Percentiles rank a stretch among this genome's conserved stretches.
These are phyloP conservation scores for Calonectria naviculata DNA, from an alignment of 2,329 filamentous ascomycete genomes.

Conservation along the genomic window DNA sequence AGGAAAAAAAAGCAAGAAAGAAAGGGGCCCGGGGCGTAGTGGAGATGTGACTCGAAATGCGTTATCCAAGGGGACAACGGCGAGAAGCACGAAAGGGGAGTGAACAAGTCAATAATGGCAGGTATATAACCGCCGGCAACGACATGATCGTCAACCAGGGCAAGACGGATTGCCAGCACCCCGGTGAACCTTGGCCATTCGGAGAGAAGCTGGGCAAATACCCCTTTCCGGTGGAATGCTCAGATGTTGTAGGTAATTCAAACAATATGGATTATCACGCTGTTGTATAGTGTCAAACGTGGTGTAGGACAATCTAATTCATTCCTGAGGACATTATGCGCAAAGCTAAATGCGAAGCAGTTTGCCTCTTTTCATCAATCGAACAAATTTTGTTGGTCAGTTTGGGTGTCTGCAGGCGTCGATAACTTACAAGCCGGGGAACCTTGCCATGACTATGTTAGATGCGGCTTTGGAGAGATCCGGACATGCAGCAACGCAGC, in stretches of 20 bases:
- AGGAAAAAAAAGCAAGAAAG: background rate
- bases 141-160: background rate
- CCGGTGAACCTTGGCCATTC: background rate
- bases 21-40: slow-evolving; percentile 1
- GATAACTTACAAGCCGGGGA: slow-evolving; percentile 4
- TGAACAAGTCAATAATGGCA: background rate
- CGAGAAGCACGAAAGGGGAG: background rate
- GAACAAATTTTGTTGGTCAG: background rate
- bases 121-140: slow-evolving; percentile 15
- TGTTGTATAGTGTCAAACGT: background rate
- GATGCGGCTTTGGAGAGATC: background rate
- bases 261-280: background rate
- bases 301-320: background rate
- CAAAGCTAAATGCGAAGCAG: background rate
- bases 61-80: background rate
- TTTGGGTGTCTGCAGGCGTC: background rate
- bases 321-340: background rate
- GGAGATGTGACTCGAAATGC: background rate
- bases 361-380: background rate
- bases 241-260: background rate
- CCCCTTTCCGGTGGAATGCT: background rate
- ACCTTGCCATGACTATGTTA: background rate
- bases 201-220: background rate
- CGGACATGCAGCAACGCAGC: background rate
- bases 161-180: background rate